A percentile compares a stretch with the other conserved stretches of the same genome.
phyloP scores from a whole-genome alignment of 2,329 filamentous ascomycete species.

The Aspergillaceae sp. region DNA sequence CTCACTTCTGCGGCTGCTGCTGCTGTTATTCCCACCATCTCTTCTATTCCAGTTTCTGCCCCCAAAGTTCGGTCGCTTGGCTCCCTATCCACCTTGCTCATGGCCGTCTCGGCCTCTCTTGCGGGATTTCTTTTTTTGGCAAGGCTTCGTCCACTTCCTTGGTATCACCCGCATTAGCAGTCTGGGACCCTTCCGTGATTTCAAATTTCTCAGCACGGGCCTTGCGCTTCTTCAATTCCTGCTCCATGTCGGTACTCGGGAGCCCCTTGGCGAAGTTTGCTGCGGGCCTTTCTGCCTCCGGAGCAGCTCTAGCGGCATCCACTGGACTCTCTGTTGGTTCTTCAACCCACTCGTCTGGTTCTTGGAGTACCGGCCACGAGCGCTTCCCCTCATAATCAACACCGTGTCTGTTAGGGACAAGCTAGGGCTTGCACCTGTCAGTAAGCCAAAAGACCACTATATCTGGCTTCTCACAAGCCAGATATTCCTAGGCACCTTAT shows the following conservation, averaged over 20 bases:
- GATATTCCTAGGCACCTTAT: too few species aligned
- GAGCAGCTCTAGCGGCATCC: too few species aligned
- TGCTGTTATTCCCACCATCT: constrained; percentile 12
- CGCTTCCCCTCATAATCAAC: too few species aligned
- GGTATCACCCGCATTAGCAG: constrained; percentile 31
- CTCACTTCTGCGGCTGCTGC: constrained; percentile 3
- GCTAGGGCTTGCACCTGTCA: too few species aligned
- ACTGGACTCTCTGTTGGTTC: too few species aligned
- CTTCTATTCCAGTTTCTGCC: constrained; percentile 21
- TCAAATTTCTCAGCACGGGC: constrained; percentile 43
- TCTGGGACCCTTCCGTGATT: constrained; percentile 32
- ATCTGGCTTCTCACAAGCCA: too few species aligned
- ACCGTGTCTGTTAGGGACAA: too few species aligned
- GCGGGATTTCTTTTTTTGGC: constrained; percentile 30
- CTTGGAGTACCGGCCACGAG: too few species aligned
- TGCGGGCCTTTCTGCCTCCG: constrained; percentile 20
- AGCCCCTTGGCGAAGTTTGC: constrained; percentile 36
- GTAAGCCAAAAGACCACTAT: too few species aligned
- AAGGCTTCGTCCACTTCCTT: constrained; percentile 40
- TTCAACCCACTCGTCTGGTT: too few species aligned
- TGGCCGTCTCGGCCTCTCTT: constrained; percentile 33
- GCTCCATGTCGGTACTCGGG: constrained; percentile 38
- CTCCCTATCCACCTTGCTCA: constrained; percentile 29
- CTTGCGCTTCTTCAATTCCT: constrained; percentile 41
- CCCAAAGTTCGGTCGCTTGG: constrained; percentile 34